Percentiles rank a stretch among this genome's conserved stretches.
Conservation (phyloP, 1,284 basidiomycete genomes). For the Cryptococcus jaspeensis region DNA sequence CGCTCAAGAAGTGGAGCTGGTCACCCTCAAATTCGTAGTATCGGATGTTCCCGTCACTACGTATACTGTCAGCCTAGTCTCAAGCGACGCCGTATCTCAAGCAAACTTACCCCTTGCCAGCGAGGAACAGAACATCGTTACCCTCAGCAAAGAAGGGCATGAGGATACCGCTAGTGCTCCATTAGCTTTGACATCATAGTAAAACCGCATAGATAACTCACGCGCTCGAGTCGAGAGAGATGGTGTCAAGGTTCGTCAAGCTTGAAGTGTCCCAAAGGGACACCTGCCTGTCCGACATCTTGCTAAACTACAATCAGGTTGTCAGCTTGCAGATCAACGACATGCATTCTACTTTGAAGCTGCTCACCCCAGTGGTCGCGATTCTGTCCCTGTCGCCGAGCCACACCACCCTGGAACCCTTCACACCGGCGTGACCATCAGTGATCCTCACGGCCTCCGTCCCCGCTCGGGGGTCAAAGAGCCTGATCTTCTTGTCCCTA, state of each 20-base stretch:
- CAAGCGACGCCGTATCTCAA: conserved; percentile 6
- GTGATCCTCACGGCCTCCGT: conserved; percentile 73
- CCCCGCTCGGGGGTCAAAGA: conserved; percentile 85
- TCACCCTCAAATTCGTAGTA: conserved; percentile 95
- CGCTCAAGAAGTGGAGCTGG: conserved; percentile 72
- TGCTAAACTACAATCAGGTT: conserved; percentile 63
- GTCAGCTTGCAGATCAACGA: not conserved
- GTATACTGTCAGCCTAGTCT: not conserved
- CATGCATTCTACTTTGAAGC: not conserved
- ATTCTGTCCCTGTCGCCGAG: conserved; percentile 85
- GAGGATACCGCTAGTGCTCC: conserved; percentile 64
- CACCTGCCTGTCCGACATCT: conserved; percentile 89
- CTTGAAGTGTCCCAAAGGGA: conserved; percentile 79
- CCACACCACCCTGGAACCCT: conserved; percentile 86
- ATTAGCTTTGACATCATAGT: not conserved
- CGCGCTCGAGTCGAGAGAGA: conserved; percentile 78
- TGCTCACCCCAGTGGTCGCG: conserved; percentile 73
- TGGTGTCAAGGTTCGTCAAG: conserved; percentile 70
- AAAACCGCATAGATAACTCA: conserved; percentile 16
- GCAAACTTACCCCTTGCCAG: conserved; percentile 57
- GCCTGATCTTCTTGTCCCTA: conserved; percentile 84
- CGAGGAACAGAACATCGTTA: conserved; percentile 90
- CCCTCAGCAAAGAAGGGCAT: conserved; percentile 97
- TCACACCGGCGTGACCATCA: conserved; percentile 91
- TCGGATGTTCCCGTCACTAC: conserved; percentile 85